Conservation (phyloP, 2,329 filamentous ascomycete species). For the Thielaviopsis musarum region DNA sequence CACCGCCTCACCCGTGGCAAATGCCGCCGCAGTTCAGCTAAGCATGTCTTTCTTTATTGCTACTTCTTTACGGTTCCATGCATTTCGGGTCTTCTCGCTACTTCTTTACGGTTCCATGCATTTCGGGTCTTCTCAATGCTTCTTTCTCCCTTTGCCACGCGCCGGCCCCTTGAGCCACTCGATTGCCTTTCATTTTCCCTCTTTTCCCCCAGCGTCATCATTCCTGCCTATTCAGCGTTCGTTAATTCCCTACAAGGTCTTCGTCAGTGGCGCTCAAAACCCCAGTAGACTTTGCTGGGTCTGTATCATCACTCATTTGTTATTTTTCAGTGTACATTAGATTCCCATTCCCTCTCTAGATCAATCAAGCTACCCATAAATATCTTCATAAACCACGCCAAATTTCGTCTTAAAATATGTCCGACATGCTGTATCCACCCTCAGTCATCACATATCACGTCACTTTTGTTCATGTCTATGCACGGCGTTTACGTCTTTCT, state of each 20-base stretch:
- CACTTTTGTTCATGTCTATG: too few species aligned
- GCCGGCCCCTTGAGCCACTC: background rate
- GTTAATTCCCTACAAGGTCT: background rate
- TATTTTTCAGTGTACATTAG: background rate
- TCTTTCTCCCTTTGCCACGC: background rate
- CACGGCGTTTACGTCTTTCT: too few species aligned
- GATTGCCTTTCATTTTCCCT: background rate
- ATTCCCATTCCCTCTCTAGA: background rate
- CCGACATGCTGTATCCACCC: too few species aligned
- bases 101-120: too few species aligned
- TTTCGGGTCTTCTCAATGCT: too few species aligned
- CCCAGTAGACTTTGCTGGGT: background rate
- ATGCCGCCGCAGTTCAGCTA: background rate
- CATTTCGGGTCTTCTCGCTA: too few species aligned
- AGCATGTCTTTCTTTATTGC: too few species aligned
- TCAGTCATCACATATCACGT: too few species aligned
- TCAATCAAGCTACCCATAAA: background rate
- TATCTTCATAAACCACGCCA: background rate
- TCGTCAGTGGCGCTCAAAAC: background rate
- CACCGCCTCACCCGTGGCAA: background rate
- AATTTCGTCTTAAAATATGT: too few species aligned
- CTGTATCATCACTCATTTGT: background rate
- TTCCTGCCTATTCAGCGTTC: background rate
- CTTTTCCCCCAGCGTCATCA: background rate
- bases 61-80: too few species aligned